Percentiles rank a stretch among this genome's conserved stretches.
Evolutionary conservation across 2,329 filamentous ascomycete species (phyloP).

Genomic region (Phialophora expanda): DNA sequence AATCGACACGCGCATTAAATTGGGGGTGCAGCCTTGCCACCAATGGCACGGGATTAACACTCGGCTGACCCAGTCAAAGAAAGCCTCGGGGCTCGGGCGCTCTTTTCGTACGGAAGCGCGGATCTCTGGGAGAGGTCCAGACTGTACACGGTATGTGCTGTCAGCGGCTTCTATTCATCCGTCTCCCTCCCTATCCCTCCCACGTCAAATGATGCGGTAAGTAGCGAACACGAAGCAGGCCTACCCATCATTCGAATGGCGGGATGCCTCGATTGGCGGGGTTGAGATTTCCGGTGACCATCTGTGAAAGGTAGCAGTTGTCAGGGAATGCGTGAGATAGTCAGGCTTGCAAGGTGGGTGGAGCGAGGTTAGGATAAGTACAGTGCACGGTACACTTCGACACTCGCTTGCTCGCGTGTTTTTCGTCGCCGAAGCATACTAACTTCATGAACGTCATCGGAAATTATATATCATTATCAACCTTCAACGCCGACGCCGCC

Average conservation of each 20-base stretch:
- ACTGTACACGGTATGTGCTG: neutral
- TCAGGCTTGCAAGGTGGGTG: slow-evolving; percentile 1
- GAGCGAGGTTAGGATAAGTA: neutral
- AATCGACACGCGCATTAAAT: neutral
- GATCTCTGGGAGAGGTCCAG: slow-evolving; percentile 1
- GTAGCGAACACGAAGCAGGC: slow-evolving; percentile 5
- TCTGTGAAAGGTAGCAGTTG: neutral
- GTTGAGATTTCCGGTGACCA: neutral
- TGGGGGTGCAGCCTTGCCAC: neutral
- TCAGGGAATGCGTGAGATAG: slow-evolving; percentile 1
- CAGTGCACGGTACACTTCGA: neutral
- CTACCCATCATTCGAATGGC: neutral
- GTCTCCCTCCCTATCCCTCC: slow-evolving; percentile 1
- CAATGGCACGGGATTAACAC: neutral
- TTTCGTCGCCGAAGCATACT: neutral
- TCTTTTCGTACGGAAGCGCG: slow-evolving; percentile 2
- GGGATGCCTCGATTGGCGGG: neutral
- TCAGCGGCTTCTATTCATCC: neutral
- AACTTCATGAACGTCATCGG: neutral
- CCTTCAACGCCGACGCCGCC: neutral
- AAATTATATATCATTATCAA: neutral
- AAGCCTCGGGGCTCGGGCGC: neutral
- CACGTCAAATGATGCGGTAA: slow-evolving; percentile 4
- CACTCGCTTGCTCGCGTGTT: neutral
- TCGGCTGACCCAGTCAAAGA: neutral